Evolutionary conservation across 768 basidiomycete genomes (phyloP), one percentile per base, ranked within the genome.

Genomic region (Nidularia sp.): DNA sequence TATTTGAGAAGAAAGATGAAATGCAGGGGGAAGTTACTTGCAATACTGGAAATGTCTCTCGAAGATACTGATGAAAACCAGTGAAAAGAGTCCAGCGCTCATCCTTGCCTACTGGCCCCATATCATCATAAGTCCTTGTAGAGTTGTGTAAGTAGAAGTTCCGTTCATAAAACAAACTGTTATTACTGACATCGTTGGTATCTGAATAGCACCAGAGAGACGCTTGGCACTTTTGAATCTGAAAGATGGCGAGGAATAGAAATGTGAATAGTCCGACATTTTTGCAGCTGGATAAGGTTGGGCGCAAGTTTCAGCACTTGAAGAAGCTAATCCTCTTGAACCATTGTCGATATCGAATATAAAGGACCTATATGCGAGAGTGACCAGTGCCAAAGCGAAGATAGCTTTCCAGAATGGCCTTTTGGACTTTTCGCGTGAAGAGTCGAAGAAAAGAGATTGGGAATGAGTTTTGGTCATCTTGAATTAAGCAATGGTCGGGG

Each of bases 121-220:
- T 67, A 47, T 66, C 62, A 53, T 67, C 66, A 49, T 65, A 69
- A 2, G 66, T 59, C 66, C 66, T 65, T n/a, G 12, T 48, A 18
- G 12, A n/a, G 10, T 6, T 39, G 12, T 48, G 8, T 22, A 7
- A 8, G 31, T 32, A 18, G 18, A 9, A 45, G 35, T 29, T 8
- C 8, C 6, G 7, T 15, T 5, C 6, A 29, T 15, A 49, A 5
- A 5, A 6, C n/a, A 49, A 8, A n/a, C 9, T 7, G 29, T 41
- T 8, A 6, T 2, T 25, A 50, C 52, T 10, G 32, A 67, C 66
- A 67, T 64, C 6, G 66, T 67, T 13, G 66, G 66, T 22, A 67
- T 62, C 45, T 55, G 51, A 35, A 67, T 61, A 3, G 66, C 64
- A 8, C 62, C 66, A 42, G 66, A 57, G 6, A 67, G 55, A 29